Percentiles rank a stretch among this genome's conserved stretches.
Evolutionary conservation across 106 monocot species (phyloP).

Genomic region (Allium sativum): DNA sequence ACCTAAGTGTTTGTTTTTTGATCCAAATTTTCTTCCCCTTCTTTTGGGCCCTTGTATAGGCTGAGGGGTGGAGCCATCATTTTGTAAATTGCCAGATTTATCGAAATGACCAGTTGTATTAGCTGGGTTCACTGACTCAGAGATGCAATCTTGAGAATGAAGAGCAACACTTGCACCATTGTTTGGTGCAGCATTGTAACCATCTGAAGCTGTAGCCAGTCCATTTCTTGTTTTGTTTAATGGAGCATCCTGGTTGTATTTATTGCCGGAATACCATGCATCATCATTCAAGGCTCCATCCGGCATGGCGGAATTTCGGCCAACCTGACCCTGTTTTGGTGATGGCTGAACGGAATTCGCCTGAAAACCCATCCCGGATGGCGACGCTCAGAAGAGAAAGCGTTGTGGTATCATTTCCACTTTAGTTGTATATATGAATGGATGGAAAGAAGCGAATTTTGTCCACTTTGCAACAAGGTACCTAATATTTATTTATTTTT

Average conservation of each 20-base stretch:
- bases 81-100: conserved; percentile 41
- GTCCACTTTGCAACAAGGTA: conserved; percentile 84
- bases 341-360: too few species aligned
- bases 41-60: conserved; percentile 36
- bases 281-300: too few species aligned
- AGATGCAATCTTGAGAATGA: conserved; percentile 25
- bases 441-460: conserved; percentile 87
- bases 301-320: too few species aligned
- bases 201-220: conserved; percentile 24
- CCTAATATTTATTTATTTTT: not conserved
- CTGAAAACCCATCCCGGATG: too few species aligned
- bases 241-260: conserved; percentile 67
- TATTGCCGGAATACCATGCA: too few species aligned
- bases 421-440: conserved; percentile 86
- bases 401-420: conserved; percentile 85
- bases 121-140: conserved; percentile 28
- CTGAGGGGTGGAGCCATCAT: conserved; percentile 34
- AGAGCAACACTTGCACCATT: conserved; percentile 20
- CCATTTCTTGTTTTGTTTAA: conserved; percentile 45
- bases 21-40: conserved; percentile 44
- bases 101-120: conserved; percentile 32
- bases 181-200: conserved; percentile 19
- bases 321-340: too few species aligned
- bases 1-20: conserved; percentile 66
- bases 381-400: too few species aligned